Percentiles rank a stretch among this genome's conserved stretches.
phyloP scores from a whole-genome alignment of 75 land plant species.

The Picea glauca region DNA sequence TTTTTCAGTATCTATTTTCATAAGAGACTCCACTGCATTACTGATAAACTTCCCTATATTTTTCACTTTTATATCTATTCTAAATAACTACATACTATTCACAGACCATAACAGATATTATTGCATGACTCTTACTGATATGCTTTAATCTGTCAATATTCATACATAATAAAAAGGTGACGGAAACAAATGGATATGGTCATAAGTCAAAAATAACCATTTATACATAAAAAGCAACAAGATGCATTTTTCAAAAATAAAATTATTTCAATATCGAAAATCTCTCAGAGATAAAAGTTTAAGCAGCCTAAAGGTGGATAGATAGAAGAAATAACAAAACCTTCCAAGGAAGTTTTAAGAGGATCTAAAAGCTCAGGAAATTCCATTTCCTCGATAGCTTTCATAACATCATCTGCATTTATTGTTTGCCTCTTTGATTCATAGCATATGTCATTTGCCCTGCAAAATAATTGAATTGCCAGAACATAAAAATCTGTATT shows the following conservation, averaged over 20 bases:
- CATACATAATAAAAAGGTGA: neutral
- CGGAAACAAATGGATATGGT: neutral
- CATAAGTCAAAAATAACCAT: too few species aligned
- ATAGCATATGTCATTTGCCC: constrained; percentile 92
- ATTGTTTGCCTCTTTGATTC: constrained; percentile 91
- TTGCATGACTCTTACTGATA: neutral
- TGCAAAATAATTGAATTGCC: constrained; percentile 14
- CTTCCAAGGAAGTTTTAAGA: constrained; percentile 60
- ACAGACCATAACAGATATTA: neutral
- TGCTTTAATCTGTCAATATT: neutral
- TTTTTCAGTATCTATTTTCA: neutral
- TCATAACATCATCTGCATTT: constrained; percentile 89
- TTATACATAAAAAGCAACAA: too few species aligned
- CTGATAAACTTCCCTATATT: neutral
- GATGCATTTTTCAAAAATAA: too few species aligned
- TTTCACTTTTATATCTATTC: neutral
- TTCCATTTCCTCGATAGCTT: constrained; percentile 92
- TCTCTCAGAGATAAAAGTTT: too few species aligned
- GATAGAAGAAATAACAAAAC: constrained; percentile 20
- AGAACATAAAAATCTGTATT: neutral
- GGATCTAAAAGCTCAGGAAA: constrained; percentile 77
- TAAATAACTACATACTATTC: neutral
- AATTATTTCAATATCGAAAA: too few species aligned
- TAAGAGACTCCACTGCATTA: neutral
- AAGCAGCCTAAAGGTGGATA: too few species aligned